Evolutionary conservation across 345 rosid species (phyloP).

Genomic region (Isatis tinctoria): DNA sequence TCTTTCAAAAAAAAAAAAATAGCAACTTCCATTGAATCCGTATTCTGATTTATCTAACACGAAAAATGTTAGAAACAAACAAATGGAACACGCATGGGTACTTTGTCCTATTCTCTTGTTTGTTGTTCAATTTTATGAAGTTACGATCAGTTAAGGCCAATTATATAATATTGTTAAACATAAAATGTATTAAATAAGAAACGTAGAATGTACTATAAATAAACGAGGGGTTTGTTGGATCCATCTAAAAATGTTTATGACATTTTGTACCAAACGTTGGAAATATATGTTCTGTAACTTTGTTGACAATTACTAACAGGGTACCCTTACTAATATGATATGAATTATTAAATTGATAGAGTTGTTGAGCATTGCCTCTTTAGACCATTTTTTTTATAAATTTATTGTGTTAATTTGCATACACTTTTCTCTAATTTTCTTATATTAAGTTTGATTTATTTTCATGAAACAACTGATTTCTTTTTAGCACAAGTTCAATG

Average conservation of each 20-base stretch:
- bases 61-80: conserved; percentile 8
- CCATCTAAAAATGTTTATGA: conserved; percentile 6
- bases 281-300: conserved; percentile 20
- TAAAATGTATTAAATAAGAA: background rate
- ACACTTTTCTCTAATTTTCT: background rate
- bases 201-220: conserved; percentile 14
- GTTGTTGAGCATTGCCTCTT: conserved; percentile 11
- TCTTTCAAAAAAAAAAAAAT: too few relatives aligned
- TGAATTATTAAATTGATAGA: background rate
- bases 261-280: conserved; percentile 27
- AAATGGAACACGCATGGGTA: conserved; percentile 17
- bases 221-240: conserved; percentile 25
- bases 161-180: background rate
- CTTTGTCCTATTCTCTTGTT: conserved; percentile 20
- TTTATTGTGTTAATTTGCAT: background rate
- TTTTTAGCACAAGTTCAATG: background rate
- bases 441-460: background rate
- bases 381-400: background rate
- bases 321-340: too few relatives aligned
- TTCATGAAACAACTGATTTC: background rate
- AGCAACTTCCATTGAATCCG: background rate
- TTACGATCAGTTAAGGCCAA: background rate
- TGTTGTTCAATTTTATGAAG: conserved; percentile 16
- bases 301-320: conserved; percentile 2
- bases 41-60: background rate